These are phyloP conservation scores for Heliamphora exappendiculata DNA, from an alignment of 148 eudicot species.

Conservation along the genomic window DNA sequence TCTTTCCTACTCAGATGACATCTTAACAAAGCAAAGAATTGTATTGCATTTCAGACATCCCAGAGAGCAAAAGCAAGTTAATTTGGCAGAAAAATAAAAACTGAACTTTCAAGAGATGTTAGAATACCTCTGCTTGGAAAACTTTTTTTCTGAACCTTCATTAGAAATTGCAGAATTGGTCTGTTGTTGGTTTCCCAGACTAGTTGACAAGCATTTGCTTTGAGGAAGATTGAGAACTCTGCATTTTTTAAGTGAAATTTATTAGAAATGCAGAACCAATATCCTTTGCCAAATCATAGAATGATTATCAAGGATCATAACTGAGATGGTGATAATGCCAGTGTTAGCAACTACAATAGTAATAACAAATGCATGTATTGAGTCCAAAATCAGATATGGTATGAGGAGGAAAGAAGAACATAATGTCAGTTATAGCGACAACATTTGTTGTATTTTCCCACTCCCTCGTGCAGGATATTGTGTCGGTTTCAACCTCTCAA, in stretches of 20 bases:
- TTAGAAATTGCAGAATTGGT: conserved; percentile 26
- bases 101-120: conserved; percentile 5
- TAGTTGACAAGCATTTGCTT: conserved; percentile 36
- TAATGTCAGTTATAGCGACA: neutral
- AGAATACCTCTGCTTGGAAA: conserved; percentile 44
- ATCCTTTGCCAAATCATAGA: neutral
- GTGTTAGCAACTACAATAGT: neutral
- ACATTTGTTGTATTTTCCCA: neutral
- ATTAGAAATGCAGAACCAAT: neutral
- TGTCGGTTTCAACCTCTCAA: neutral
- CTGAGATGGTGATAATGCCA: neutral
- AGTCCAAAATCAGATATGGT: neutral
- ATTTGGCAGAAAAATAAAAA: neutral
- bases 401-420: neutral
- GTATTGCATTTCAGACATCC: neutral
- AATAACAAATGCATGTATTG: neutral
- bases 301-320: neutral
- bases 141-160: conserved; percentile 38
- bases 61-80: neutral
- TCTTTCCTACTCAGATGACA: neutral
- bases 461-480: neutral
- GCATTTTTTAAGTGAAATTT: conserved; percentile 8
- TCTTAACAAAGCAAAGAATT: neutral
- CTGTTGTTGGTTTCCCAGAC: conserved; percentile 32
- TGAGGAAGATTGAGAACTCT: conserved; percentile 84